Conservation (phyloP, 441 rosid genomes). For the Eutrema salsugineum region DNA sequence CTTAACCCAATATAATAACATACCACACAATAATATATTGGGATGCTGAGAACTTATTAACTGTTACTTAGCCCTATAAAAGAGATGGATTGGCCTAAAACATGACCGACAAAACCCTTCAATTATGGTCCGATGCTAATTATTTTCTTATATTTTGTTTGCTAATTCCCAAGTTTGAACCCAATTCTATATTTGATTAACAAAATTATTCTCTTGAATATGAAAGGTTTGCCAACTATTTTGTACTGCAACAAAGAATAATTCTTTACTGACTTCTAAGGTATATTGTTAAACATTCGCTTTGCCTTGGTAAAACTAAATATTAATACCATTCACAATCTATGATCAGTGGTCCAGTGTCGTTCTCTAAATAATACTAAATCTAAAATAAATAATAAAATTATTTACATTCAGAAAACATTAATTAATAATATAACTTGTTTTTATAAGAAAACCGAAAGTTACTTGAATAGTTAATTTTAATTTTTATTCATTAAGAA, state of each 20-base stretch:
- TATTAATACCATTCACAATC: neutral
- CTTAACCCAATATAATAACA: neutral
- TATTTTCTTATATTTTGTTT: conserved; percentile 8
- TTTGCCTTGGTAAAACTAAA: conserved; percentile 8
- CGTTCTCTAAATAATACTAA: neutral
- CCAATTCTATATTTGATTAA: conserved; percentile 3
- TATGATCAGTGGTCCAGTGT: conserved; percentile 1
- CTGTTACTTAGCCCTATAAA: neutral
- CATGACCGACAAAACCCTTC: conserved; percentile 25
- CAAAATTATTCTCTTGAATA: conserved; percentile 2
- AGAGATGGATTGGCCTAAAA: conserved; percentile 3
- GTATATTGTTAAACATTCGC: conserved; percentile 22
- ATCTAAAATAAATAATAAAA: neutral
- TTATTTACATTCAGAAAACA: no score
- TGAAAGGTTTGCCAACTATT: neutral
- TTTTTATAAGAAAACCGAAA: no score
- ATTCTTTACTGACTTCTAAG: conserved; percentile 27
- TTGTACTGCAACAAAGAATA: neutral
- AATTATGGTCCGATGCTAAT: neutral
- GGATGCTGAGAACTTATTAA: neutral
- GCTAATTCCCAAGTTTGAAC: conserved; percentile 23
- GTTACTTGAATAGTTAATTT: no score
- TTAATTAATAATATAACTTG: no score
- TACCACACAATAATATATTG: neutral
- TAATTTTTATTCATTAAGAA: no score